Evolutionary conservation across 768 basidiomycete genomes (phyloP).

Genomic region (Rhizopogon rudus): DNA sequence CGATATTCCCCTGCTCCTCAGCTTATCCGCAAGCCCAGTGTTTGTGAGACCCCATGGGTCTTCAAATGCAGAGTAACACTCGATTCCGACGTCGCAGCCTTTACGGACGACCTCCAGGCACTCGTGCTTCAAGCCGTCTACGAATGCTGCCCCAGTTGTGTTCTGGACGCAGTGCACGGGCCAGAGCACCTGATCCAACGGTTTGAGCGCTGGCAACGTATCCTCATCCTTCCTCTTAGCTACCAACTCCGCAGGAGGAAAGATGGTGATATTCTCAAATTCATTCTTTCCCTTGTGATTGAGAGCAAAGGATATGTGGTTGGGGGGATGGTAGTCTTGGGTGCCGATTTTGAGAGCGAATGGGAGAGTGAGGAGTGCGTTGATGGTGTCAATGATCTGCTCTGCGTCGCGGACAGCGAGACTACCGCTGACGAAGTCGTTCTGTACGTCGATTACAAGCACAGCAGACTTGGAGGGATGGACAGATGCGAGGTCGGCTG

Average conservation of each 20-base stretch:
- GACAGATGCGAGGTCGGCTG: background rate
- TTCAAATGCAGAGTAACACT: constrained; percentile 79
- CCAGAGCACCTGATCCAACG: constrained; percentile 60
- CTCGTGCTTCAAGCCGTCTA: constrained; percentile 40
- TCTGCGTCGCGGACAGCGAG: constrained; percentile 65
- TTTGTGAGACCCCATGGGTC: constrained; percentile 46
- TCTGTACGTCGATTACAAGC: constrained; percentile 75
- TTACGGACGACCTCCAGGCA: constrained; percentile 45
- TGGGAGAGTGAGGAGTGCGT: constrained; percentile 52
- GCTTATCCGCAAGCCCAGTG: constrained; percentile 42
- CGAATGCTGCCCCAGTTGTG: constrained; percentile 56
- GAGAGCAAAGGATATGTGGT: constrained; percentile 72
- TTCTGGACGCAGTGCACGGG: constrained; percentile 73
- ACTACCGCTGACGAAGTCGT: constrained; percentile 76
- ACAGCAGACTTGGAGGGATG: constrained; percentile 36
- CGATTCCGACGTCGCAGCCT: constrained; percentile 55
- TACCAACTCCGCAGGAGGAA: constrained; percentile 27
- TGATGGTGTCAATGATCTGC: constrained; percentile 51
- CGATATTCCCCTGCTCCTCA: constrained; percentile 40
- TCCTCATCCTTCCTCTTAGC: constrained; percentile 24
- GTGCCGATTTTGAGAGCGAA: constrained; percentile 50
- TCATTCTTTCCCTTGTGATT: constrained; percentile 34
- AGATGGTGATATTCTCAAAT: constrained; percentile 37
- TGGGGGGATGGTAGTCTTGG: constrained; percentile 51
- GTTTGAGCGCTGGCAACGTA: constrained; percentile 7